phyloP scores from a whole-genome alignment of 2,329 filamentous ascomycete genomes.

The Sporothrix globosa region DNA sequence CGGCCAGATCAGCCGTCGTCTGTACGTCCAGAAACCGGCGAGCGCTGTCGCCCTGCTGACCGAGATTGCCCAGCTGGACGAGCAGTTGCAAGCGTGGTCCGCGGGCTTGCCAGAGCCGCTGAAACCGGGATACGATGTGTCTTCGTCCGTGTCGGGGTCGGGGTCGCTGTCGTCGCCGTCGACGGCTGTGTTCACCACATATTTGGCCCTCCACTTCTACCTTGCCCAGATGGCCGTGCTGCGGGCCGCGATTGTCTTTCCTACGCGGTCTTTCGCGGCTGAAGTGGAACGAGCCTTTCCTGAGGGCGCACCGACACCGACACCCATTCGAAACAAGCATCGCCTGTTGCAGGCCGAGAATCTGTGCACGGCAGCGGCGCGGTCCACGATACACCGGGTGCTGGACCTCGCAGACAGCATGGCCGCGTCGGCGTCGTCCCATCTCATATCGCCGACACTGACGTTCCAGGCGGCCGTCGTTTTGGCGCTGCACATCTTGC shows the following conservation, averaged over 20 bases:
- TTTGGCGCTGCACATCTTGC: background rate
- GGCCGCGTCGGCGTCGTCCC: background rate
- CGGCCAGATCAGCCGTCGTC: background rate
- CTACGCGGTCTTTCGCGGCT: background rate
- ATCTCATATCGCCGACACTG: background rate
- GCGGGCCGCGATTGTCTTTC: conserved; percentile 8
- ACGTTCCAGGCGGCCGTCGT: conserved; percentile 2
- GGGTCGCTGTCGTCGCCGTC: background rate
- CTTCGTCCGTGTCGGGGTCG: background rate
- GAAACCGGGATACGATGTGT: background rate
- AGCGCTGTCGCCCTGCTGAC: background rate
- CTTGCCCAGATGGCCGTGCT: background rate
- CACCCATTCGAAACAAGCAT: background rate
- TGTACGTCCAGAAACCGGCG: conserved; percentile 3
- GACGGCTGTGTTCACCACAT: background rate
- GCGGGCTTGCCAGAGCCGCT: background rate
- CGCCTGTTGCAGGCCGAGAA: background rate
- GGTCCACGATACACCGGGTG: background rate
- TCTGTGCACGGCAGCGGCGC: background rate
- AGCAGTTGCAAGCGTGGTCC: background rate
- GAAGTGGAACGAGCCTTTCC: background rate
- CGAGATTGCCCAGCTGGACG: background rate
- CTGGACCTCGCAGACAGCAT: background rate
- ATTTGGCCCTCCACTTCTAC: background rate
- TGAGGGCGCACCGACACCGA: background rate